Percentiles rank a stretch among this genome's conserved stretches.
Conservation (phyloP, 495 filamentous ascomycete species). For the Penicillium maclennaniae region DNA sequence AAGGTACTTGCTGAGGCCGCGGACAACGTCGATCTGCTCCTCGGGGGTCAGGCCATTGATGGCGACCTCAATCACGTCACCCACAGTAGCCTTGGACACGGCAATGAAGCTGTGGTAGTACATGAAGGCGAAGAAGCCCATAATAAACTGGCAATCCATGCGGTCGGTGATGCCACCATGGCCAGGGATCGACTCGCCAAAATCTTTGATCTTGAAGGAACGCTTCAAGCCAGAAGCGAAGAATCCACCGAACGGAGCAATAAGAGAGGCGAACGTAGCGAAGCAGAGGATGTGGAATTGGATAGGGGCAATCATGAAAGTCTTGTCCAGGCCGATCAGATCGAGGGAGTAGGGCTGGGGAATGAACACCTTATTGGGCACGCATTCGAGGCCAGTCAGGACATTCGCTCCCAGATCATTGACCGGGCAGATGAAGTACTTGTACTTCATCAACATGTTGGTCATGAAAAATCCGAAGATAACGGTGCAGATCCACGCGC, state of each 20-base stretch:
- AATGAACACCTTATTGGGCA: slow-evolving; percentile 88
- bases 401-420: slow-evolving; percentile 93
- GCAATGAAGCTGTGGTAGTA: slow-evolving; percentile 99
- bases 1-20: slow-evolving; percentile 77
- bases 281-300: slow-evolving; percentile 91
- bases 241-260: slow-evolving; percentile 98
- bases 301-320: slow-evolving; percentile 73
- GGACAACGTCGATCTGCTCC: slow-evolving; percentile 86
- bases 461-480: slow-evolving; percentile 80
- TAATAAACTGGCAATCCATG: slow-evolving; percentile 99
- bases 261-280: slow-evolving; percentile 91
- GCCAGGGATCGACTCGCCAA: slow-evolving; percentile 95
- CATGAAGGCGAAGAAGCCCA: slow-evolving; percentile 98
- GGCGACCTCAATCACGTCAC: slow-evolving; percentile 79
- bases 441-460: slow-evolving; percentile 82
- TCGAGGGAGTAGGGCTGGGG: slow-evolving; percentile 73
- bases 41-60: slow-evolving; percentile 79
- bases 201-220: slow-evolving; percentile 99
- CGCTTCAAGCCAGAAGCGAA: slow-evolving; percentile 98
- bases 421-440: slow-evolving; percentile 98
- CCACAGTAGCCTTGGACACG: slow-evolving; percentile 72
- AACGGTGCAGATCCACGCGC: slow-evolving; percentile 94
- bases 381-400: slow-evolving; percentile 85
- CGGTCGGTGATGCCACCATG: slow-evolving; percentile 98
- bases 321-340: slow-evolving; percentile 56